Conservation (phyloP, 495 filamentous ascomycete genomes). For the Xylaria bambusicola region DNA sequence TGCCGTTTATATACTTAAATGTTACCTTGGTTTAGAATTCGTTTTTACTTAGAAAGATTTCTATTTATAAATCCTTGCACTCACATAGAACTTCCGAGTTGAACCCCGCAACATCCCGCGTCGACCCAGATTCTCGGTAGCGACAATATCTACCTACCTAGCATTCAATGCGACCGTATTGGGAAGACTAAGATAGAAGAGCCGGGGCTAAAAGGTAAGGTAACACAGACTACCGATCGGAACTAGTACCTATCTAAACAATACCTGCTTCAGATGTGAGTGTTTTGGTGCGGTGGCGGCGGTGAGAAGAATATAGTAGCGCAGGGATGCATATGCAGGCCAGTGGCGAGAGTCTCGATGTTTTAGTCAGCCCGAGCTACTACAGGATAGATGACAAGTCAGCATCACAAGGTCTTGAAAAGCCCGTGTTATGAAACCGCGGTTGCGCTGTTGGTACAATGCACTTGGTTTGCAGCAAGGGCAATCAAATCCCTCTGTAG, state of each 20-base stretch:
- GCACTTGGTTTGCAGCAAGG: neutral
- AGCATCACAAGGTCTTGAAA: neutral
- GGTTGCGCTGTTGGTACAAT: neutral
- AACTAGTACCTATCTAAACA: neutral
- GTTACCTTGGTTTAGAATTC: too few relatives aligned
- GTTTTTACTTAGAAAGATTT: too few relatives aligned
- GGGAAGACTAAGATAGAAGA: too few relatives aligned
- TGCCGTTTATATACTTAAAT: too few relatives aligned
- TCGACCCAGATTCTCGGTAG: neutral
- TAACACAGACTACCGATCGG: neutral
- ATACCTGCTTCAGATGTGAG: neutral
- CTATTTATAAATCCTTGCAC: too few relatives aligned
- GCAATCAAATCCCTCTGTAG: neutral
- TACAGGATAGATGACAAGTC: neutral
- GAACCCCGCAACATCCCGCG: neutral
- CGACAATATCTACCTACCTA: neutral
- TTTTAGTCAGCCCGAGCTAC: neutral
- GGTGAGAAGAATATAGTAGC: neutral
- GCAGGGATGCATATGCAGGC: slow-evolving; percentile 13
- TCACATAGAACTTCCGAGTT: too few relatives aligned
- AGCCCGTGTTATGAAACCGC: neutral
- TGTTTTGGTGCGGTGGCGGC: neutral
- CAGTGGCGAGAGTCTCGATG: neutral
- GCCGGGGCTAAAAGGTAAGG: neutral
- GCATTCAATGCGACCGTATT: too few relatives aligned